Conservation (phyloP, 257 asterid species). For the Ophiorrhiza pumila region DNA sequence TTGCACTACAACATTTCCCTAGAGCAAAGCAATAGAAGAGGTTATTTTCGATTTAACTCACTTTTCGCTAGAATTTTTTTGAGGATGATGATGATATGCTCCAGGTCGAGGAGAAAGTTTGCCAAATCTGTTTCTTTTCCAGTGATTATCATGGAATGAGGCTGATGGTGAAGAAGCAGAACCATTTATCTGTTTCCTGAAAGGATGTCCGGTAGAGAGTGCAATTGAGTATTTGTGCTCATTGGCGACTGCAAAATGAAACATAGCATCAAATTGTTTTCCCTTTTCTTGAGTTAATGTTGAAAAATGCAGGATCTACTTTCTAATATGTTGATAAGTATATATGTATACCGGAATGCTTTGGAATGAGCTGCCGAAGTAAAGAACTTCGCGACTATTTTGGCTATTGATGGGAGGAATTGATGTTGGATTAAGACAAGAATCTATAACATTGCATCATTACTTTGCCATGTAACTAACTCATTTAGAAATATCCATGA, state of each 20-base stretch:
- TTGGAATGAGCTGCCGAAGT: conserved; percentile 30
- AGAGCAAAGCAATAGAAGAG: not conserved
- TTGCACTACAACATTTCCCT: not conserved
- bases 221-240: conserved; percentile 22
- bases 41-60: conserved; percentile 15
- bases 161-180: conserved; percentile 31
- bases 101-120: conserved; percentile 39
- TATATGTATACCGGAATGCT: too few species aligned
- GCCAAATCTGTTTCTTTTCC: conserved; percentile 30
- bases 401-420: conserved; percentile 1
- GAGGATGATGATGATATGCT: conserved; percentile 32
- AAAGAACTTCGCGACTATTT: conserved; percentile 11
- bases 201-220: conserved; percentile 28
- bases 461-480: not conserved
- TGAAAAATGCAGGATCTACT: not conserved
- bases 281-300: not conserved
- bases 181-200: conserved; percentile 24
- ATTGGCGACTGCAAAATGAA: conserved; percentile 32
- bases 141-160: conserved; percentile 32
- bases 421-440: conserved; percentile 9
- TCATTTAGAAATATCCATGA: not conserved
- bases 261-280: not conserved
- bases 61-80: conserved; percentile 35
- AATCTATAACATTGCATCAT: conserved; percentile 17
- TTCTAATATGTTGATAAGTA: too few species aligned